Conservation (phyloP, 2,329 filamentous ascomycete genomes). For the Fusarium humuli region DNA sequence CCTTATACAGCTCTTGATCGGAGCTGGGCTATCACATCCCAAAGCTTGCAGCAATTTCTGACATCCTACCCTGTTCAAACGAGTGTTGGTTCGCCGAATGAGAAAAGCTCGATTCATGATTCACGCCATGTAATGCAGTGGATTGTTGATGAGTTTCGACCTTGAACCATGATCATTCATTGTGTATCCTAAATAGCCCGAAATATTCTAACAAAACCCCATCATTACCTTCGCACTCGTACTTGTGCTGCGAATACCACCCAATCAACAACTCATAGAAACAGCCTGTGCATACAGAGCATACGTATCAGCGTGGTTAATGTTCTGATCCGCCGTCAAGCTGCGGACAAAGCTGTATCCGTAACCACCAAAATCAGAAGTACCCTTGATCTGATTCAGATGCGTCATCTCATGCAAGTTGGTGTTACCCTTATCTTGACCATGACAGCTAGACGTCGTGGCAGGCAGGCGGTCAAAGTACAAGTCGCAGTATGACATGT, state of each 20-base stretch:
- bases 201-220: not conserved
- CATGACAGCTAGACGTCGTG: slow-evolving; percentile 65
- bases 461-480: slow-evolving; percentile 68
- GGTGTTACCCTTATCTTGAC: slow-evolving; percentile 73
- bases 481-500: slow-evolving; percentile 71
- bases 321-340: slow-evolving; percentile 61
- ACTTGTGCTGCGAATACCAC: not conserved
- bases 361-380: slow-evolving; percentile 70
- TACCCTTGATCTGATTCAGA: slow-evolving; percentile 66
- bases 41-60: not conserved
- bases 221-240: not conserved
- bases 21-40: not conserved
- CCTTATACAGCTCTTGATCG: not conserved
- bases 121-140: not conserved
- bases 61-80: not conserved
- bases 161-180: not conserved
- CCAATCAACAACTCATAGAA: slow-evolving; percentile 51
- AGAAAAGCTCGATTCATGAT: not conserved
- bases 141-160: not conserved
- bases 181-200: not conserved
- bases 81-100: not conserved
- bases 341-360: slow-evolving; percentile 62
- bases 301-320: slow-evolving; percentile 72
- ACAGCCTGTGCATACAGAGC: slow-evolving; percentile 44
- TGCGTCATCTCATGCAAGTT: slow-evolving; percentile 75